A percentile compares a stretch with the other conserved stretches of the same genome.
Evolutionary conservation across 106 monocot genomes (phyloP).

Genomic region (Xerophyta viscosa): DNA sequence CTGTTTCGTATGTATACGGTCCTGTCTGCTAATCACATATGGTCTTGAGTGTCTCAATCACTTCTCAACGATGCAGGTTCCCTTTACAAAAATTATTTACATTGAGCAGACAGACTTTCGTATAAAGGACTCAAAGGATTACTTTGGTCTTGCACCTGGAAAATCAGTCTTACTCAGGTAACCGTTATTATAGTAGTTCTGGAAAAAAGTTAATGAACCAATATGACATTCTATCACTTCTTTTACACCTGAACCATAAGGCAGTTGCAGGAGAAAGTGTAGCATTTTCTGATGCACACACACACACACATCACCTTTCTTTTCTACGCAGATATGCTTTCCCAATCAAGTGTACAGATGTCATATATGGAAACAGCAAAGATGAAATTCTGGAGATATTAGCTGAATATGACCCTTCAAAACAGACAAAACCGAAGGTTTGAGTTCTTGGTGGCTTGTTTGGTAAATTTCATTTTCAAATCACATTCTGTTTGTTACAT

Average conservation of each 20-base stretch:
- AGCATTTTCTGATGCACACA: background rate
- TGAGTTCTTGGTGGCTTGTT: too few species aligned
- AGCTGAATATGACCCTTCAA: conserved; percentile 82
- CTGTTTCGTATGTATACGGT: background rate
- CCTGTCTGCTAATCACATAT: background rate
- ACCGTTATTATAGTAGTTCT: background rate
- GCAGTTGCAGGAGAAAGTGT: background rate
- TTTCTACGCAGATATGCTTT: conserved; percentile 67
- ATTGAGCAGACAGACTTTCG: conserved; percentile 90
- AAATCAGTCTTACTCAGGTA: conserved; percentile 91
- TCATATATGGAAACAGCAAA: conserved; percentile 55
- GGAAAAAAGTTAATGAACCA: too few species aligned
- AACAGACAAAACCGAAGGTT: conserved; percentile 91
- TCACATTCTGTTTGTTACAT: too few species aligned
- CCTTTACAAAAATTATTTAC: conserved; percentile 85
- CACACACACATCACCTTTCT: too few species aligned
- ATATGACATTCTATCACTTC: too few species aligned
- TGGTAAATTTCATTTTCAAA: too few species aligned
- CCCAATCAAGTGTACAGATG: conserved; percentile 91
- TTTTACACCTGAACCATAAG: background rate
- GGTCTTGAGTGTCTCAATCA: background rate
- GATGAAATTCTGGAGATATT: conserved; percentile 55
- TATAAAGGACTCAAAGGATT: conserved; percentile 90
- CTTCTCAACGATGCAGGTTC: conserved; percentile 36
- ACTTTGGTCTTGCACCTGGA: conserved; percentile 91